Percentiles rank a stretch among this genome's conserved stretches.
Conservation (phyloP, 345 rosid species). For the Pugionium dolabratum region DNA sequence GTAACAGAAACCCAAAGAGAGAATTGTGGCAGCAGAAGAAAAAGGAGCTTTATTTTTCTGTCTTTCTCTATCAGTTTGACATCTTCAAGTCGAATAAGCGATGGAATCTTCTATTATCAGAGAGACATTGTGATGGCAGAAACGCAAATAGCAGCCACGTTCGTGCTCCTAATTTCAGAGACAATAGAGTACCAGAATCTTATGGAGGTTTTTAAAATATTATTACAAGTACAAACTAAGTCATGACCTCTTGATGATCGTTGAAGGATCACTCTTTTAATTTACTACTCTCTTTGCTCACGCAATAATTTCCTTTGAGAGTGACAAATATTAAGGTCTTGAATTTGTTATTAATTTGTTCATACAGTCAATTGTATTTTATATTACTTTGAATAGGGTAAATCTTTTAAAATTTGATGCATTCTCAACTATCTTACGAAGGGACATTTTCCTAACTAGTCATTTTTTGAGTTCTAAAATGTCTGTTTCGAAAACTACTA, state of each 20-base stretch:
- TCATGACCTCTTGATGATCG: conserved; percentile 10
- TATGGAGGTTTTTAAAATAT: conserved; percentile 1
- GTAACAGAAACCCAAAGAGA: conserved; percentile 9
- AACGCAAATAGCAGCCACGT: conserved; percentile 25
- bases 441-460: no score
- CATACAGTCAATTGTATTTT: no score
- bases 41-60: neutral
- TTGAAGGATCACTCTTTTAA: conserved; percentile 15
- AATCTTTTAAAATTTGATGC: no score
- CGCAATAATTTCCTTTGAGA: neutral
- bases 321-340: neutral
- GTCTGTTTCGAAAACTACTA: no score
- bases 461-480: no score
- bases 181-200: conserved; percentile 18
- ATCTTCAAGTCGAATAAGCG: conserved; percentile 6
- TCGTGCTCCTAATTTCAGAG: conserved; percentile 31
- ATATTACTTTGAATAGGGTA: no score
- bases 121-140: conserved; percentile 13
- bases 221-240: neutral
- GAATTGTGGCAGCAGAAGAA: conserved; percentile 5
- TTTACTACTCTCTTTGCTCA: conserved; percentile 2
- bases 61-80: neutral
- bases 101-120: conserved; percentile 13
- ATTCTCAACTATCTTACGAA: no score
- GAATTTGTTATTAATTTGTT: neutral